phyloP scores from a whole-genome alignment of 2,329 filamentous ascomycete species.

The Thielaviopsis euricoi region DNA sequence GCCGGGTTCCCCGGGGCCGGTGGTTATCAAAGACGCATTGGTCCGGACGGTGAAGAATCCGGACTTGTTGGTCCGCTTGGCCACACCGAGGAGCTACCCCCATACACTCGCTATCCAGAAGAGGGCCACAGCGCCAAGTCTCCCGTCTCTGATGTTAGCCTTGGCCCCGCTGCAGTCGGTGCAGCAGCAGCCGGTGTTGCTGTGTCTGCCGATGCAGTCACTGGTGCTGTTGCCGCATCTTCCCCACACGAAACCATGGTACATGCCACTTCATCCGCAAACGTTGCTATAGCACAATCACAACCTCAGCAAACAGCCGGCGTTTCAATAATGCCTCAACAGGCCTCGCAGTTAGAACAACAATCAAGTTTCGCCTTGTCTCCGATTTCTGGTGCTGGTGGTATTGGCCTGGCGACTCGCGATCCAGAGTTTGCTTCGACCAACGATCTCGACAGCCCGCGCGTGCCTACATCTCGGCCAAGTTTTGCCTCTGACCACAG shows the following conservation, averaged over 20 bases:
- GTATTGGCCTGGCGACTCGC: slow-evolving; percentile 41
- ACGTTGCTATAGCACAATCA: neutral
- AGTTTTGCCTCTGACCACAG: slow-evolving; percentile 36
- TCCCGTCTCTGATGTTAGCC: neutral
- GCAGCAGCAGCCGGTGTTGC: slow-evolving; percentile 1
- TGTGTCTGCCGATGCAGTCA: neutral
- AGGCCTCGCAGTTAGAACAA: neutral
- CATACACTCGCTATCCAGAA: slow-evolving; percentile 80
- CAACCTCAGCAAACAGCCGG: slow-evolving; percentile 3
- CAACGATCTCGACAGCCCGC: slow-evolving; percentile 31
- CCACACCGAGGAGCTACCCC: slow-evolving; percentile 79
- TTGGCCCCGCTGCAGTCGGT: slow-evolving; percentile 2
- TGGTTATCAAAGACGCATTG: slow-evolving; percentile 55
- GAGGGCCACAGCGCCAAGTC: slow-evolving; percentile 43
- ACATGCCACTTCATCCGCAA: neutral
- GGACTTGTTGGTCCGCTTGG: slow-evolving; percentile 78
- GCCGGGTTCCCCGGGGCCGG: slow-evolving; percentile 56
- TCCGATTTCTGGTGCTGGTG: slow-evolving; percentile 39
- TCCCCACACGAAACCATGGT: neutral
- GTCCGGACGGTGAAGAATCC: slow-evolving; percentile 75
- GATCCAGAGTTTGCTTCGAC: slow-evolving; percentile 46
- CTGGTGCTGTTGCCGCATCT: neutral
- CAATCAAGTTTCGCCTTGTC: slow-evolving; percentile 10
- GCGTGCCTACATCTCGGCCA: slow-evolving; percentile 33
- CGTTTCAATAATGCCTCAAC: neutral